A percentile compares a stretch with the other conserved stretches of the same genome.
Conservation (phyloP, 2,329 filamentous ascomycete species). For the Tolypocladium capitatum region DNA sequence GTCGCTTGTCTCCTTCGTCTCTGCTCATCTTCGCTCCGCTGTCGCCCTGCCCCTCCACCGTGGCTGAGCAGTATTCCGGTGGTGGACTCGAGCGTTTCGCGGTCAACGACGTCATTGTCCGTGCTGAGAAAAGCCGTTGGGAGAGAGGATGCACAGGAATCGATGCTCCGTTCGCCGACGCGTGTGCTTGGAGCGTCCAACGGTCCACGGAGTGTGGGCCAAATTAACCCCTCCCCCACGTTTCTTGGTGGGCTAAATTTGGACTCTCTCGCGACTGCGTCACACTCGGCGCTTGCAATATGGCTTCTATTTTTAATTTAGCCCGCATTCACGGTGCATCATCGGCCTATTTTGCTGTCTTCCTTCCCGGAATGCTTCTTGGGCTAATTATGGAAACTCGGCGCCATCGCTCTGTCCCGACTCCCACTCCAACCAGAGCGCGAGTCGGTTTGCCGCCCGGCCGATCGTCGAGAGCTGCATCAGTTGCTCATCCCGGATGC, state of each 20-base stretch:
- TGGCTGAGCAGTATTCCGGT: not conserved
- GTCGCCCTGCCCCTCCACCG: not conserved
- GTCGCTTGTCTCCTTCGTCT: not conserved
- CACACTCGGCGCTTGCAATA: not conserved
- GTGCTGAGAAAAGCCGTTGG: not conserved
- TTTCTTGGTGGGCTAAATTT: conserved; percentile 8
- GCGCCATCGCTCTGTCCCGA: not conserved
- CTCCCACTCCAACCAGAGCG: not conserved
- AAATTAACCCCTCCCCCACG: conserved; percentile 6
- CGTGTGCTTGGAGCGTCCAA: not conserved
- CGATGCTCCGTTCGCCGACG: not conserved
- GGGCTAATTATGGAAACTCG: not conserved
- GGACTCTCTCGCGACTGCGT: not conserved
- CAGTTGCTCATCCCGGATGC: too few relatives aligned
- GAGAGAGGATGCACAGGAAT: not conserved
- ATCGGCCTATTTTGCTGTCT: conserved; percentile 4
- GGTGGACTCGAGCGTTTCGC: not conserved
- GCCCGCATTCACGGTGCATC: conserved; percentile 9
- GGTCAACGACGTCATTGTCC: not conserved
- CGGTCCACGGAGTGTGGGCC: not conserved
- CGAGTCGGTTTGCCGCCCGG: not conserved
- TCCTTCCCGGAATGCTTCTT: not conserved
- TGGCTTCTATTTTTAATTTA: conserved; percentile 23
- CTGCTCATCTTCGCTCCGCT: not conserved
- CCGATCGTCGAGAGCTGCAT: not conserved